Evolutionary conservation across 805 yeast genomes (phyloP).

Genomic region (Candida chauliodis): DNA sequence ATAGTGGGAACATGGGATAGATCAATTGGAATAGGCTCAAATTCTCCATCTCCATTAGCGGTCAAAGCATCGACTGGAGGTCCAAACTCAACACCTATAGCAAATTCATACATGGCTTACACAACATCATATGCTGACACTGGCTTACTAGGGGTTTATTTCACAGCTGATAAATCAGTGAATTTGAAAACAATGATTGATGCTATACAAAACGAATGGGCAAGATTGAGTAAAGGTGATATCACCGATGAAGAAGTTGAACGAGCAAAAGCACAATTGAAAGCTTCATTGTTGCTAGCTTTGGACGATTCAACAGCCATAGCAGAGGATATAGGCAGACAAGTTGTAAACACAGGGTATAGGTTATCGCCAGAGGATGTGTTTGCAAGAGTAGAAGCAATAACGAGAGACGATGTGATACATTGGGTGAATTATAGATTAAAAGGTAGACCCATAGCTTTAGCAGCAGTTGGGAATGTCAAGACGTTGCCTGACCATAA

Average conservation of each 20-base stretch:
- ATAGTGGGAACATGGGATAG: constrained; percentile 98
- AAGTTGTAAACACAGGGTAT: constrained; percentile 88
- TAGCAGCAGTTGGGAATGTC: constrained; percentile 89
- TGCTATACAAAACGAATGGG: constrained; percentile 85
- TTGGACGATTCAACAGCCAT: constrained; percentile 93
- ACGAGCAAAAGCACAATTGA: constrained; percentile 90
- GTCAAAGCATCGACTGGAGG: constrained; percentile 58
- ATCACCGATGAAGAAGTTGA: constrained; percentile 83
- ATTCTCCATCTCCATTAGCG: constrained; percentile 83
- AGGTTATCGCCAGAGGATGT: constrained; percentile 72
- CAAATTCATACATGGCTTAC: constrained; percentile 94
- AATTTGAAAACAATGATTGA: constrained; percentile 65
- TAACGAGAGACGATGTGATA: constrained; percentile 74
- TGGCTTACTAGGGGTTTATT: constrained; percentile 95
- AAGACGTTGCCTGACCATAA: constrained; percentile 64
- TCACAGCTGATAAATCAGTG: constrained; percentile 74
- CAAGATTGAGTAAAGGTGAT: constrained; percentile 72
- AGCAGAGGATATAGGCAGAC: constrained; percentile 98
- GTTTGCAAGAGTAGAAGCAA: constrained; percentile 69
- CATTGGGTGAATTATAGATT: constrained; percentile 85
- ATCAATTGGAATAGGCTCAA: constrained; percentile 76
- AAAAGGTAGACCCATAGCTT: constrained; percentile 73
- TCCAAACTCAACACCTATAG: constrained; percentile 60
- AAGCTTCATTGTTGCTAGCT: constrained; percentile 85
- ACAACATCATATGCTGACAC: constrained; percentile 97